A percentile compares a stretch with the other conserved stretches of the same genome.
Conservation (phyloP, 805 yeast species). For the Schizosaccharomyces cryophilus region DNA sequence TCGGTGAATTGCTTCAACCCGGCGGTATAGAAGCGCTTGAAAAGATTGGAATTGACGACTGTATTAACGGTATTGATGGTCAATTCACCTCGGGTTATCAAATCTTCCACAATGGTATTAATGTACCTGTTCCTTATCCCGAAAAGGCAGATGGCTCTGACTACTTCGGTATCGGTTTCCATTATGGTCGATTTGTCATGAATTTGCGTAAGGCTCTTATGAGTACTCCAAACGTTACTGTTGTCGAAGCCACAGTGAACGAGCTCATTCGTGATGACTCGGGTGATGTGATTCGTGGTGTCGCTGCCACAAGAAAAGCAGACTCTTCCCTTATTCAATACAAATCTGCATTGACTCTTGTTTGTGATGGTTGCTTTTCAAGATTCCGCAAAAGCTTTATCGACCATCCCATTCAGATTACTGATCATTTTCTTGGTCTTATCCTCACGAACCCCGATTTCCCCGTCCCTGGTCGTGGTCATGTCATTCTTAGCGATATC, state of each 20-base stretch:
- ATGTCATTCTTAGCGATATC: conserved; percentile 65
- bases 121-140: conserved; percentile 47
- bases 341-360: conserved; percentile 40
- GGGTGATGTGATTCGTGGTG: conserved; percentile 44
- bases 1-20: conserved; percentile 93
- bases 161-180: conserved; percentile 44
- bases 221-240: conserved; percentile 37
- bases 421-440: conserved; percentile 72
- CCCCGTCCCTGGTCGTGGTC: conserved; percentile 60
- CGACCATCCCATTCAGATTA: conserved; percentile 38
- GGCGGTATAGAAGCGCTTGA: conserved; percentile 72
- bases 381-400: conserved; percentile 60
- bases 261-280: conserved; percentile 30
- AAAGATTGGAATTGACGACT: conserved; percentile 59
- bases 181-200: conserved; percentile 68
- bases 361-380: conserved; percentile 87
- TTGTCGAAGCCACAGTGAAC: conserved; percentile 65
- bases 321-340: conserved; percentile 19
- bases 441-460: conserved; percentile 48
- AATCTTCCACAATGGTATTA: conserved; percentile 36
- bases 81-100: conserved; percentile 58
- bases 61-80: conserved; percentile 56
- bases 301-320: conserved; percentile 21
- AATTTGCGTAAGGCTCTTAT: conserved; percentile 52
- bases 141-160: neutral